Percentiles rank a stretch among this genome's conserved stretches.
These are phyloP conservation scores for Umbellularia californica DNA, from an alignment of 164 flowering plant species.

Conservation along the genomic window DNA sequence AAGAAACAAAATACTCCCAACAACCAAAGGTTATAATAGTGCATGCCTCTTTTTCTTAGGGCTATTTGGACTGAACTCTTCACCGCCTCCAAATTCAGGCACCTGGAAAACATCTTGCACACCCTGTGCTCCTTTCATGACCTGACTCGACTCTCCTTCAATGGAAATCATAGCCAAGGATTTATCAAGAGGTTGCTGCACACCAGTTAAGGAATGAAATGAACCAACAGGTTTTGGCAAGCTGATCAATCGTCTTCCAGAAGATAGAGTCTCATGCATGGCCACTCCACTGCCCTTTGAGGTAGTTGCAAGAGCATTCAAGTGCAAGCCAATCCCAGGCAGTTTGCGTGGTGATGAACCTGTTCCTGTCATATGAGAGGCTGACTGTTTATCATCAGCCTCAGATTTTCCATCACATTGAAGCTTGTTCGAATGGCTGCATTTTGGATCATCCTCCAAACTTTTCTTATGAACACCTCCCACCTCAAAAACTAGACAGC, in stretches of 20 bases:
- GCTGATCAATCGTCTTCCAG: slow-evolving; percentile 36
- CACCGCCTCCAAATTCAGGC: slow-evolving; percentile 30
- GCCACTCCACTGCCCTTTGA: slow-evolving; percentile 40
- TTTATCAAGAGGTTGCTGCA: slow-evolving; percentile 31
- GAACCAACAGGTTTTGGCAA: slow-evolving; percentile 34
- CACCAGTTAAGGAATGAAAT: slow-evolving; percentile 25
- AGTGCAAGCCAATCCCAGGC: slow-evolving; percentile 92
- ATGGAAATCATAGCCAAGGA: slow-evolving; percentile 23
- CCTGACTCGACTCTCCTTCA: slow-evolving; percentile 34
- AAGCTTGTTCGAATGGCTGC: slow-evolving; percentile 25
- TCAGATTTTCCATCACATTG: slow-evolving; percentile 35
- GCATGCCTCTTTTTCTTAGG: slow-evolving; percentile 83
- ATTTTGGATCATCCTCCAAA: slow-evolving; percentile 31
- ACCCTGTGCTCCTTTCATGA: background rate
- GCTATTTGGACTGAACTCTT: slow-evolving; percentile 60
- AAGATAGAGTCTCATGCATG: slow-evolving; percentile 37
- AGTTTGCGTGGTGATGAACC: slow-evolving; percentile 46
- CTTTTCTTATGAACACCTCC: slow-evolving; percentile 49
- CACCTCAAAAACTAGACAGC: slow-evolving; percentile 80
- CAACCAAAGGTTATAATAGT: background rate
- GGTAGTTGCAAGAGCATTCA: slow-evolving; percentile 69
- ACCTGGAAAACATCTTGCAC: slow-evolving; percentile 43
- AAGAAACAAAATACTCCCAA: background rate
- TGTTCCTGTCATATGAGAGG: slow-evolving; percentile 30
- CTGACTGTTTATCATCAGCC: slow-evolving; percentile 35